phyloP scores from a whole-genome alignment of 2,329 filamentous ascomycete genomes.

The Exophiala aquamarina region DNA sequence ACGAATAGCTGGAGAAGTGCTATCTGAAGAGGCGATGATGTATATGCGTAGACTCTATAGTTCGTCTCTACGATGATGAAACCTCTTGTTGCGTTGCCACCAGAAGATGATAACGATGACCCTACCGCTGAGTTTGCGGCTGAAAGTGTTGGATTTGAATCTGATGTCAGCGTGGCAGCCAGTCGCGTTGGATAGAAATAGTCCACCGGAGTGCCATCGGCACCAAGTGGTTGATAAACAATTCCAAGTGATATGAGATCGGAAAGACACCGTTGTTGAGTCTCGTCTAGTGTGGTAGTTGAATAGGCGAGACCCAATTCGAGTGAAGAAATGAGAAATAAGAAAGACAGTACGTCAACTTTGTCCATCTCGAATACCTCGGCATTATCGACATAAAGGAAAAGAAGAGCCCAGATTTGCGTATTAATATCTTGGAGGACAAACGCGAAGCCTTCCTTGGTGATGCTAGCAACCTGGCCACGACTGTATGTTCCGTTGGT shows the following conservation, averaged over 20 bases:
- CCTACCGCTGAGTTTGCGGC: conserved; percentile 68
- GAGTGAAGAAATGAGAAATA: conserved; percentile 91
- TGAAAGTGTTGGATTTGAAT: conserved; percentile 67
- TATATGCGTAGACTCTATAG: conserved; percentile 96
- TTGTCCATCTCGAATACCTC: conserved; percentile 75
- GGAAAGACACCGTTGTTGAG: conserved; percentile 84
- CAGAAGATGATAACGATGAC: conserved; percentile 54
- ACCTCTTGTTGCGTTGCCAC: conserved; percentile 48
- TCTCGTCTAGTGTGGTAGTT: conserved; percentile 76
- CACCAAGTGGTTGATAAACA: conserved; percentile 60
- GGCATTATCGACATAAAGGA: conserved; percentile 87
- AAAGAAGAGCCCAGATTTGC: conserved; percentile 92
- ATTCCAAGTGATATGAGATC: conserved; percentile 91
- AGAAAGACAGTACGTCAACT: conserved; percentile 91
- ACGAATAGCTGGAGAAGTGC: conserved; percentile 89
- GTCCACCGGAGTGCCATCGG: conserved; percentile 37
- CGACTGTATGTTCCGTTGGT: conserved; percentile 33
- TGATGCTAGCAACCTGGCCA: conserved; percentile 67
- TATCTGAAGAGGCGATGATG: conserved; percentile 88
- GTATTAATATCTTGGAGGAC: conserved; percentile 92
- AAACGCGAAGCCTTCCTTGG: conserved; percentile 90
- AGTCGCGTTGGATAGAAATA: conserved; percentile 87
- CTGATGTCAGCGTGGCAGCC: conserved; percentile 85
- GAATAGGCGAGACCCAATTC: conserved; percentile 91
- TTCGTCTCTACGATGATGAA: conserved; percentile 98